Conservation (phyloP, 495 filamentous ascomycete genomes). For the Daldinia caldariorum region DNA sequence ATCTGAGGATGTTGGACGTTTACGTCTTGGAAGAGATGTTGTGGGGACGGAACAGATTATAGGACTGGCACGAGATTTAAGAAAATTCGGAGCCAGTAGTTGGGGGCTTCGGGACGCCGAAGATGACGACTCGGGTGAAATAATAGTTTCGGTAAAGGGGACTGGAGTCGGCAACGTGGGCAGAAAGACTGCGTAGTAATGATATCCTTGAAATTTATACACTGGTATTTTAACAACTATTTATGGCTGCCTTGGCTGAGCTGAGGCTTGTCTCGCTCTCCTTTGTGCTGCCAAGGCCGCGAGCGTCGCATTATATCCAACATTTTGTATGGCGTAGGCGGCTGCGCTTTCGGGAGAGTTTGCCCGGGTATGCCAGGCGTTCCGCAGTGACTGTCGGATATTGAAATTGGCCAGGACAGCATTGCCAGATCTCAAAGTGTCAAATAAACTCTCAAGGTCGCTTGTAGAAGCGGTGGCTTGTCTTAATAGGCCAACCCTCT, state of each 20-base stretch:
- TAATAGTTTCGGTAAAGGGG: slow-evolving; percentile 91
- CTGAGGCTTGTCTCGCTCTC: slow-evolving; percentile 50
- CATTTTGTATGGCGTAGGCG: slow-evolving; percentile 59
- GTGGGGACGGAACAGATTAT: slow-evolving; percentile 81
- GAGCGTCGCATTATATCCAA: slow-evolving; percentile 60
- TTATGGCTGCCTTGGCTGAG: slow-evolving; percentile 43
- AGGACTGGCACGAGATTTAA: slow-evolving; percentile 81
- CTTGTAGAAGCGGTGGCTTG: slow-evolving; percentile 43
- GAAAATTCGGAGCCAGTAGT: slow-evolving; percentile 81
- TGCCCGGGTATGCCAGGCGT: slow-evolving; percentile 64
- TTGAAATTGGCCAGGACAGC: slow-evolving; percentile 75
- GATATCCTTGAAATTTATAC: slow-evolving; percentile 47
- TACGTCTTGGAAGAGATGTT: slow-evolving; percentile 75
- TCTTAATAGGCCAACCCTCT: slow-evolving; percentile 59
- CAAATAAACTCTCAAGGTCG: slow-evolving; percentile 60
- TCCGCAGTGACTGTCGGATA: slow-evolving; percentile 70
- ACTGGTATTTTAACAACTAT: slow-evolving; percentile 35
- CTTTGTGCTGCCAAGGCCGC: slow-evolving; percentile 58
- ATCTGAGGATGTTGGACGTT: slow-evolving; percentile 66
- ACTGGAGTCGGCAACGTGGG: slow-evolving; percentile 95
- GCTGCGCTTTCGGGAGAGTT: slow-evolving; percentile 59
- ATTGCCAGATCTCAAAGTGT: slow-evolving; percentile 73
- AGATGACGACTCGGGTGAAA: slow-evolving; percentile 71
- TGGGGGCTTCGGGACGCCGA: slow-evolving; percentile 82
- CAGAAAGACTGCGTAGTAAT: slow-evolving; percentile 82